These are phyloP conservation scores for Dactylellina sp. DNA, from an alignment of 2,329 filamentous ascomycete species.

Conservation along the genomic window DNA sequence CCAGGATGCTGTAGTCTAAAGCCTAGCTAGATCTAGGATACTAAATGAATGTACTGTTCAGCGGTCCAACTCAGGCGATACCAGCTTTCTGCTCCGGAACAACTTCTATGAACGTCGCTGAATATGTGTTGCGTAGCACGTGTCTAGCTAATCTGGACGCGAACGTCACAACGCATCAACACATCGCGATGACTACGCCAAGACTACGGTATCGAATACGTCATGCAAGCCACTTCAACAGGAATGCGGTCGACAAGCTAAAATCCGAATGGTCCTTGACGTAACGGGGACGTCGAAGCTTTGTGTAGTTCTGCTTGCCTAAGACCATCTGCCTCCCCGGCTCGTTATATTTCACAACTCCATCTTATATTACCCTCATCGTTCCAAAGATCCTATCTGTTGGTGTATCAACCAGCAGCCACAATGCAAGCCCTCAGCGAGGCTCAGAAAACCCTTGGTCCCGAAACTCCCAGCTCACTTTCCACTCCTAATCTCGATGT, in stretches of 20 bases:
- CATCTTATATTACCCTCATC: conserved; percentile 2
- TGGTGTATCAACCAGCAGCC: conserved; percentile 9
- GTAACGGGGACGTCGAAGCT: conserved; percentile 40
- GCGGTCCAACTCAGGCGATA: too few relatives aligned
- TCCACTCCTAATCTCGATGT: conserved; percentile 73
- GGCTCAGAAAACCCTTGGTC: conserved; percentile 24
- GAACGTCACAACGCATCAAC: conserved; percentile 13
- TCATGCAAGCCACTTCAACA: conserved; percentile 45
- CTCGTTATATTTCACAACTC: conserved; percentile 8
- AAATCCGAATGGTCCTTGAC: conserved; percentile 41
- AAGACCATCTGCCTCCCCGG: conserved; percentile 4
- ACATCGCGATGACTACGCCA: conserved; percentile 25
- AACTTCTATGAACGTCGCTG: too few relatives aligned
- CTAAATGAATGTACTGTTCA: too few relatives aligned
- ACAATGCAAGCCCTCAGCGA: conserved; percentile 53
- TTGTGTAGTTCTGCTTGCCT: not conserved
- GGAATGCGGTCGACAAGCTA: conserved; percentile 19
- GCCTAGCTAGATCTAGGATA: too few relatives aligned
- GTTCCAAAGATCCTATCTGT: conserved; percentile 4
- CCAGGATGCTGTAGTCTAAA: too few relatives aligned
- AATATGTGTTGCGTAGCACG: conserved; percentile 7
- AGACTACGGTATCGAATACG: conserved; percentile 45
- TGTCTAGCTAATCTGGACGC: conserved; percentile 5
- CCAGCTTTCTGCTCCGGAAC: too few relatives aligned
- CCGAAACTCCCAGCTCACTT: conserved; percentile 30